A percentile compares a stretch with the other conserved stretches of the same genome.
Evolutionary conservation across 139 green algal genomes (phyloP).

Genomic region (Zygnema circumcarinatum): DNA sequence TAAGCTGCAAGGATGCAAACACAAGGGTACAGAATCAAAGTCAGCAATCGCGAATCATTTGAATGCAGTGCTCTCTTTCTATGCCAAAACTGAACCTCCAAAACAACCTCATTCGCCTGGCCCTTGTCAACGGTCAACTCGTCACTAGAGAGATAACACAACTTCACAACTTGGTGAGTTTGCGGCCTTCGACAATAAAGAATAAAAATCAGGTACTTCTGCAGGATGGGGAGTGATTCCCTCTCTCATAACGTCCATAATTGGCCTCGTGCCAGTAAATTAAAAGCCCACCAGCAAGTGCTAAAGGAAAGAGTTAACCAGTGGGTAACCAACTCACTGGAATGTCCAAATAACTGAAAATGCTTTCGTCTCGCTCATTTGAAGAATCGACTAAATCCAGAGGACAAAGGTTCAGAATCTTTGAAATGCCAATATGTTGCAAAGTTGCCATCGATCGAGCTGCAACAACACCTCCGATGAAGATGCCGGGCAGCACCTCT

Average conservation of each 20-base stretch:
- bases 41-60: neutral
- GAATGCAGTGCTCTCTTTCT: conserved; percentile 26
- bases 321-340: neutral
- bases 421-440: conserved; percentile 81
- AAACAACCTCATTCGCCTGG: too few relatives aligned
- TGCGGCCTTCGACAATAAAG: too few relatives aligned
- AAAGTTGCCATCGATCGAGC: conserved; percentile 78
- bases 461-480: conserved; percentile 77
- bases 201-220: too few relatives aligned
- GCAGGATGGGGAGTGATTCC: too few relatives aligned
- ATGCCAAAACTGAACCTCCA: conserved; percentile 39
- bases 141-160: too few relatives aligned
- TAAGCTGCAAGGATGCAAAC: conserved; percentile 66
- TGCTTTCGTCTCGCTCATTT: neutral
- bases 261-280: too few relatives aligned
- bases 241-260: too few relatives aligned
- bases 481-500: conserved; percentile 72
- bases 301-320: too few relatives aligned
- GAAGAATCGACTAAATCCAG: conserved; percentile 9
- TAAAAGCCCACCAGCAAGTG: too few relatives aligned
- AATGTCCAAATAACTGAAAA: neutral
- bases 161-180: too few relatives aligned
- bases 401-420: conserved; percentile 75
- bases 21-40: conserved; percentile 3
- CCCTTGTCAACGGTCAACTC: too few relatives aligned